These are phyloP conservation scores for Dothiorella sarmentorum DNA, from an alignment of 2,329 filamentous ascomycete genomes.

Conservation along the genomic window DNA sequence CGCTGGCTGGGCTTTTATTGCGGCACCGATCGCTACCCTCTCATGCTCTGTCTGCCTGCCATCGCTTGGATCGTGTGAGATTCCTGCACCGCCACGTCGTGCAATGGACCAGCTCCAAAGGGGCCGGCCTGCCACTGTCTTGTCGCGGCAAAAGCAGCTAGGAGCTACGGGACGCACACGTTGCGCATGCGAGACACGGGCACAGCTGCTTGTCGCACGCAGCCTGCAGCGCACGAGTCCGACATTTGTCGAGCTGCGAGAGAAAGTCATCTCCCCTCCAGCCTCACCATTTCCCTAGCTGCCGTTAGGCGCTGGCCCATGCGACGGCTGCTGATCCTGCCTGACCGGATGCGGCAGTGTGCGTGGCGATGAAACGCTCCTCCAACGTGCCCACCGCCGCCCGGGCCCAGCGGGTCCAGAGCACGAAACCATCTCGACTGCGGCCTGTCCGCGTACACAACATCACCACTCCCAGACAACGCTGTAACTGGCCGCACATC, in stretches of 20 bases:
- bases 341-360: conserved; percentile 2
- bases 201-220: too few species aligned
- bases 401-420: background rate
- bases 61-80: conserved; percentile 6
- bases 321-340: conserved; percentile 14
- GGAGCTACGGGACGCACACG: too few species aligned
- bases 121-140: background rate
- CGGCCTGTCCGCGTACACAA: background rate
- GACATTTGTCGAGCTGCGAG: conserved; percentile 4
- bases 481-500: background rate
- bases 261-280: conserved; percentile 11
- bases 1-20: conserved; percentile 12
- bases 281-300: conserved; percentile 17
- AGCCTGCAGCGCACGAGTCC: conserved; percentile 1
- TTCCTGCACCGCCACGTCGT: conserved; percentile 14
- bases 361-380: conserved; percentile 4
- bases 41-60: too few species aligned
- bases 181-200: background rate
- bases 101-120: conserved; percentile 7
- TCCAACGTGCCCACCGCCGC: background rate
- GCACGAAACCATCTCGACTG: background rate
- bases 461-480: background rate
- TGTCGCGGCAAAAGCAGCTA: too few species aligned
- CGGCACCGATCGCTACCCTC: conserved; percentile 11
- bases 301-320: conserved; percentile 15